phyloP scores from a whole-genome alignment of 208 protist genomes.

The Trypanosoma lewisi region DNA sequence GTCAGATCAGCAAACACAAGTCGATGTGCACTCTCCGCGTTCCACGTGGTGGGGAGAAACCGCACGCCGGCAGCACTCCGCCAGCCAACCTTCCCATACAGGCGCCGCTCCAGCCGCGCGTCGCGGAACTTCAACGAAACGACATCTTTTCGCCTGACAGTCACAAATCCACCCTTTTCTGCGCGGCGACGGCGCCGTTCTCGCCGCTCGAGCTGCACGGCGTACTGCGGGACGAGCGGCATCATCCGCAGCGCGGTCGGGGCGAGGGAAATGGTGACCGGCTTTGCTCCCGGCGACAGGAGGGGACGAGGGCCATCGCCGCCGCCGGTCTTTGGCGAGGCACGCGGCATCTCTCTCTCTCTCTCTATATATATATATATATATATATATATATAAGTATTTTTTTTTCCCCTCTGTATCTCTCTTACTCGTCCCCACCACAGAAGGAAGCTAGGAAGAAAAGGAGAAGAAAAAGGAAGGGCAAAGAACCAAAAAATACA shows the following conservation, averaged over 20 bases:
- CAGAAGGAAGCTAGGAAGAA: constrained; percentile 1
- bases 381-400: too few species aligned
- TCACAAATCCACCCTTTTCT: background rate
- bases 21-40: background rate
- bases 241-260: background rate
- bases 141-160: background rate
- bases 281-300: background rate
- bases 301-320: background rate
- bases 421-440: too few species aligned
- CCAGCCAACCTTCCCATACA: background rate
- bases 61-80: background rate
- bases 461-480: constrained; percentile 7
- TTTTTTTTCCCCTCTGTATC: constrained; percentile 5
- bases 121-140: background rate
- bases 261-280: background rate
- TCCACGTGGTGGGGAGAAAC: constrained; percentile 1
- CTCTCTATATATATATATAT: too few species aligned
- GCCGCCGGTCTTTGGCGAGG: background rate
- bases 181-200: background rate
- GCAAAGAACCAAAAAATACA: constrained; percentile 4
- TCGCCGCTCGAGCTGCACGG: background rate
- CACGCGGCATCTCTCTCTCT: background rate
- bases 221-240: background rate
- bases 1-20: constrained; percentile 6
- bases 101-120: background rate